Evolutionary conservation across 2,329 filamentous ascomycete species (phyloP).

Genomic region (Endocalyx cinctus): DNA sequence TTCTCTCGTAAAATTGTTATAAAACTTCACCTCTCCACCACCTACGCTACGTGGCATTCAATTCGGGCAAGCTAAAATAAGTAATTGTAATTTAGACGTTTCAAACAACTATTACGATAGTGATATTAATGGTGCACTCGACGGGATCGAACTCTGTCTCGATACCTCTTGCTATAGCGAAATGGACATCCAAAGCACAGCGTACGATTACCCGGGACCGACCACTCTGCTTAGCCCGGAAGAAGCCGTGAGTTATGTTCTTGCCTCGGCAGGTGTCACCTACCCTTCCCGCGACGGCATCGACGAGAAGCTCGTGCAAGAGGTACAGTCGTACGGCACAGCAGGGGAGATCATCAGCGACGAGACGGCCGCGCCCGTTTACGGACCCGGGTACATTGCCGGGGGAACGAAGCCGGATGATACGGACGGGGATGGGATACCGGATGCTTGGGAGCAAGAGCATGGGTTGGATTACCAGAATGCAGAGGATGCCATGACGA

Average conservation of each 20-base stretch:
- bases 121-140: constrained; percentile 43
- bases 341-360: constrained; percentile 40
- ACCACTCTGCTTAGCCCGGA: constrained; percentile 32
- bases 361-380: constrained; percentile 35
- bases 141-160: constrained; percentile 40
- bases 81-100: too few species aligned
- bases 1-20: neutral
- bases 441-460: constrained; percentile 41
- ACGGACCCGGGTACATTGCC: constrained; percentile 33
- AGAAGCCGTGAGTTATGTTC: constrained; percentile 36
- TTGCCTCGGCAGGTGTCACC: constrained; percentile 33
- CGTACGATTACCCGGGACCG: constrained; percentile 40
- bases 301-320: constrained; percentile 36
- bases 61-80: too few species aligned
- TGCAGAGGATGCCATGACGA: constrained; percentile 35
- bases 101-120: constrained; percentile 48
- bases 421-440: constrained; percentile 45
- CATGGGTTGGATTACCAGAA: constrained; percentile 37
- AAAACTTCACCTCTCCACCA: constrained; percentile 1
- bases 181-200: constrained; percentile 36
- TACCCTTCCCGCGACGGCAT: constrained; percentile 39
- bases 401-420: constrained; percentile 36
- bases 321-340: constrained; percentile 42
- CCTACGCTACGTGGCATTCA: too few species aligned
- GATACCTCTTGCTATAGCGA: constrained; percentile 40